Percentiles rank a stretch among this genome's conserved stretches.
Evolutionary conservation across 257 asterid genomes (phyloP).

Genomic region (Hygrophila difformis): DNA sequence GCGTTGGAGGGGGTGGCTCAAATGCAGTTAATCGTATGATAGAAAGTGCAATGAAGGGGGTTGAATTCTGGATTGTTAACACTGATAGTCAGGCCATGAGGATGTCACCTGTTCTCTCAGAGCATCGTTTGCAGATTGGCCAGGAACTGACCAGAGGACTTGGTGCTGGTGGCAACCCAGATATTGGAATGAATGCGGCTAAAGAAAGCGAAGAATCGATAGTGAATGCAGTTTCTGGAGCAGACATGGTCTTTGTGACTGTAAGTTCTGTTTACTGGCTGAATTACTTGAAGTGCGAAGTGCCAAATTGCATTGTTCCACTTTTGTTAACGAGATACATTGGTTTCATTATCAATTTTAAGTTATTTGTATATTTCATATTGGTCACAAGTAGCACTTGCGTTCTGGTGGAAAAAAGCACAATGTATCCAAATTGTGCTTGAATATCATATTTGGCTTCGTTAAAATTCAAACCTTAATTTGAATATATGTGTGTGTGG

Average conservation of each 20-base stretch:
- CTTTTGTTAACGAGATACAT: background rate
- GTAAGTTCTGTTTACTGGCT: constrained; percentile 23
- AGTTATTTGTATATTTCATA: too few relatives aligned
- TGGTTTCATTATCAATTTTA: too few relatives aligned
- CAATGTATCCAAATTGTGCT: too few relatives aligned
- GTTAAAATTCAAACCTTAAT: too few relatives aligned
- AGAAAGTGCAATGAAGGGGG: constrained; percentile 84
- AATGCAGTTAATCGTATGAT: constrained; percentile 97
- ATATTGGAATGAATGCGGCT: constrained; percentile 88
- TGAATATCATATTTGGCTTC: too few relatives aligned
- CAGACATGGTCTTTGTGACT: constrained; percentile 59
- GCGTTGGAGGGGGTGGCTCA: constrained; percentile 98
- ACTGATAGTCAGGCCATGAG: constrained; percentile 90
- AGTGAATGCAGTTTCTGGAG: constrained; percentile 64
- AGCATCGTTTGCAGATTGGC: constrained; percentile 79
- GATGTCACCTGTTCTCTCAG: constrained; percentile 70
- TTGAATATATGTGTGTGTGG: too few relatives aligned
- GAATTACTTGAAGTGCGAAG: background rate
- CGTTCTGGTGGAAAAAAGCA: too few relatives aligned
- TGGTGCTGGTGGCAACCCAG: constrained; percentile 99
- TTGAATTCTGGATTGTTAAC: constrained; percentile 94
- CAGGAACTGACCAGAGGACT: constrained; percentile 90
- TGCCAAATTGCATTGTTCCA: background rate
- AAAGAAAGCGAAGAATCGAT: constrained; percentile 76
- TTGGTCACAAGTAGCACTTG: too few relatives aligned